Percentiles rank a stretch among this genome's conserved stretches.
Conservation (phyloP, 768 basidiomycete genomes). For the Clathrus columnatus region DNA sequence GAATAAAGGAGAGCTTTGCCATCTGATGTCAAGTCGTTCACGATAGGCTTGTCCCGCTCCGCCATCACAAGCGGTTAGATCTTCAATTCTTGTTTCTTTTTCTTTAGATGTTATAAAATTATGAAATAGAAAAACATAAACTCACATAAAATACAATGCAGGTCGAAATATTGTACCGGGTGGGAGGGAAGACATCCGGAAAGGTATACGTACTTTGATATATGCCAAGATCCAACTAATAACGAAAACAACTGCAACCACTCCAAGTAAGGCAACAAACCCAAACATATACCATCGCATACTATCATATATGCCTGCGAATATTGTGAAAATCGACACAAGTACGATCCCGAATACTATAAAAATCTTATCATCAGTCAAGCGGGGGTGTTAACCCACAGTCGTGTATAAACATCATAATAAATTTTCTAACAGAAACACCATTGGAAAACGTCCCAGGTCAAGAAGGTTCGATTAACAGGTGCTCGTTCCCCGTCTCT, state of each 20-base stretch:
- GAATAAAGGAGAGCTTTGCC: not conserved
- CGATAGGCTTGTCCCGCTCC: not conserved
- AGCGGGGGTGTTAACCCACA: too few species aligned
- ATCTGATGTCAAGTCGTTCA: not conserved
- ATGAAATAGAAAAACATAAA: not conserved
- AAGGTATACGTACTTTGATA: not conserved
- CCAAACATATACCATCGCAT: not conserved
- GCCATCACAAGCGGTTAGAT: conserved; percentile 3
- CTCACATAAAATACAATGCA: conserved; percentile 1
- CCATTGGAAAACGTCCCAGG: conserved; percentile 9
- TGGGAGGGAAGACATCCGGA: conserved; percentile 8
- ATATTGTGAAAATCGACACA: not conserved
- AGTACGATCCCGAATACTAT: conserved; percentile 2
- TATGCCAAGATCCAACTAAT: not conserved
- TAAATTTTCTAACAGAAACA: too few species aligned
- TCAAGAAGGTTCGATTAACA: not conserved
- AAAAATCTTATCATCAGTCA: not conserved
- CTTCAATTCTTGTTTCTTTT: not conserved
- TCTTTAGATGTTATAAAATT: not conserved
- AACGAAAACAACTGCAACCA: not conserved
- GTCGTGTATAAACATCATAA: not conserved
- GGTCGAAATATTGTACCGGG: not conserved
- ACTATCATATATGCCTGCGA: not conserved
- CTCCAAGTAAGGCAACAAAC: not conserved
- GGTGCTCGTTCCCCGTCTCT: conserved; percentile 6